A percentile compares a stretch with the other conserved stretches of the same genome.
phyloP scores from a whole-genome alignment of 768 basidiomycete species.

The Phylloporus arenicola region DNA sequence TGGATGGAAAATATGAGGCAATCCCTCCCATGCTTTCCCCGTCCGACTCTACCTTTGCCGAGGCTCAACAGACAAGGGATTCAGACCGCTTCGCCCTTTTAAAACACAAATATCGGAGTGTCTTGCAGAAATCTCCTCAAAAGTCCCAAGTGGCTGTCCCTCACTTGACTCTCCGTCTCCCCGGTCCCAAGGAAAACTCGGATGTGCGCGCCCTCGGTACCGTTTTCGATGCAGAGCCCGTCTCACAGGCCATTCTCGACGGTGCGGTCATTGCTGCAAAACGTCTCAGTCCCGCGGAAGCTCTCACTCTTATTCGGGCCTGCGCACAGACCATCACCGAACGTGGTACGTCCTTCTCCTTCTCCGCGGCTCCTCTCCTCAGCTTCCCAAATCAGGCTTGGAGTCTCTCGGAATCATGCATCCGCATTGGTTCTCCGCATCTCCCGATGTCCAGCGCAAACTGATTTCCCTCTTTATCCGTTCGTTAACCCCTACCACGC shows the following conservation, averaged over 20 bases:
- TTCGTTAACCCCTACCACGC: constrained; percentile 50
- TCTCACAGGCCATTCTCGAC: constrained; percentile 40
- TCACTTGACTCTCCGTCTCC: constrained; percentile 59
- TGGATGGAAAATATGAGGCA: constrained; percentile 74
- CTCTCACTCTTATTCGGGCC: constrained; percentile 57
- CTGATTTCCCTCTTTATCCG: constrained; percentile 68
- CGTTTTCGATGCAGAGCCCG: constrained; percentile 57
- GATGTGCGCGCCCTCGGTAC: constrained; percentile 46
- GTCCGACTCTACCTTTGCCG: constrained; percentile 17
- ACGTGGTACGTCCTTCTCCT: constrained; percentile 43
- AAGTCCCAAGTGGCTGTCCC: constrained; percentile 37
- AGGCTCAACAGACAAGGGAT: constrained; percentile 26
- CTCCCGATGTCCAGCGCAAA: constrained; percentile 58
- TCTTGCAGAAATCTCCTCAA: constrained; percentile 31
- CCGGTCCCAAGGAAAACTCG: constrained; percentile 44
- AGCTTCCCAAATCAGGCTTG: constrained; percentile 44
- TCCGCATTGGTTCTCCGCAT: constrained; percentile 78
- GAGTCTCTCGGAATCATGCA: constrained; percentile 82
- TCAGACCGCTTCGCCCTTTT: constrained; percentile 49
- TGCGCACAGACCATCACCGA: constrained; percentile 64
- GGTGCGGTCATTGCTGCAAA: constrained; percentile 54
- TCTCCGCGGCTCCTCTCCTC: constrained; percentile 6
- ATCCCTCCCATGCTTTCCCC: constrained; percentile 44
- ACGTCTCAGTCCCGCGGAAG: constrained; percentile 56
- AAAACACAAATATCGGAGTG: constrained; percentile 40